Base-by-base conservation (phyloP, 2,329 filamentous ascomycete genomes). In the Fusarium hostae region DNA sequence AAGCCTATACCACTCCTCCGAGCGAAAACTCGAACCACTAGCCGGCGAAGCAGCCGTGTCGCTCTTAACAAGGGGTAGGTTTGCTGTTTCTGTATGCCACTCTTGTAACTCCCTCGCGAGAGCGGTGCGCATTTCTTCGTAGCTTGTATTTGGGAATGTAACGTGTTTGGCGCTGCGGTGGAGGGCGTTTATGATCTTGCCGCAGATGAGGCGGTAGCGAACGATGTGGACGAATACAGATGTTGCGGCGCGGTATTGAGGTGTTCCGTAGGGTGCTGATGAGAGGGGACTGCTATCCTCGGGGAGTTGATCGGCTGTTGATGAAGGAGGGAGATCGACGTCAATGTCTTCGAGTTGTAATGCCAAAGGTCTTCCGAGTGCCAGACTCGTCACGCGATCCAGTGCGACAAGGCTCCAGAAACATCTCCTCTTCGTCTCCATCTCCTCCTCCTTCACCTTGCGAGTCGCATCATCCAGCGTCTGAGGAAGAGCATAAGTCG, bases 401-500 rank as follows among this genome's bases (percentile, higher is more conserved):
- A 83, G 76, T 3, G 79, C 78, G 5, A 84, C 77, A 2, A 83
- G 76, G 59, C 80, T 83, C 82, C 83, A 85, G 58, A 85, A 85
- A 39, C 82, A 84, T 13, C 82, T 62, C 7, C 81, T 70, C 9
- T 78, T 78, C 1, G 80, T 76, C 65, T 84, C 82, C 48, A 79
- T 73, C 12, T 81, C 71, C 37, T 76, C 75, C 7, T 73, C 69
- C 12, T 63, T 66, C 0, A 44, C 47, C 3, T 61, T 64, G 6
- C 8, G 54, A 9, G 15, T 32, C 8, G 24, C 3, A 5, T 60
- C 41, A 15, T 40, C 47, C 20, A 16, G 32, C 35, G 24, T 13
- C 7, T n/a, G 45, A 1, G 69, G 54, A 7, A 76, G 22, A 5
- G 71, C 61, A 59, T 83, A 84, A 0, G 77, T 78, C 2, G 81